A percentile compares a stretch with the other conserved stretches of the same genome.
Conservation (phyloP, 2,329 filamentous ascomycete genomes). For the Tricladium varicosporioides region DNA sequence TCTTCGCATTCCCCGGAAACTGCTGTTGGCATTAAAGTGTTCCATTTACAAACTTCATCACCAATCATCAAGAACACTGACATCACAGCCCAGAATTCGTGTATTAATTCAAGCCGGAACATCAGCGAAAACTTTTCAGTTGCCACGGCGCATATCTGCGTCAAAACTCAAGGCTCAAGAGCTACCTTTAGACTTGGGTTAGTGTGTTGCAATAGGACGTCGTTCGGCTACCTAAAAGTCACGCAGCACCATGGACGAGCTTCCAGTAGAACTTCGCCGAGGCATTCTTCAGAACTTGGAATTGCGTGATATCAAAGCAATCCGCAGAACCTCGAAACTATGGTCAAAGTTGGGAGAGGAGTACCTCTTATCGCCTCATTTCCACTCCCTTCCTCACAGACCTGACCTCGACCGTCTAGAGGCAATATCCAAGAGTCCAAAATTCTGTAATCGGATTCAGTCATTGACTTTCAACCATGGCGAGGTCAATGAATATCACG, state of each 20-base stretch:
- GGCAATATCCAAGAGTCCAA: conserved; percentile 23
- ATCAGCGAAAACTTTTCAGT: too few relatives aligned
- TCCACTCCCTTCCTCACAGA: conserved; percentile 23
- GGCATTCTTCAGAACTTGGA: conserved; percentile 19
- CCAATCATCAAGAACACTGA: too few relatives aligned
- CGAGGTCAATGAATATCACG: conserved; percentile 32
- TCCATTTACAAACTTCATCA: too few relatives aligned
- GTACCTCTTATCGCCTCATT: conserved; percentile 23
- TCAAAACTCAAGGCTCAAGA: too few relatives aligned
- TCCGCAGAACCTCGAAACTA: conserved; percentile 23
- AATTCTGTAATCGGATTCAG: conserved; percentile 21
- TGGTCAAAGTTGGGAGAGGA: conserved; percentile 26
- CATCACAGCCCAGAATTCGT: too few relatives aligned
- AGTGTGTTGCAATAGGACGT: too few relatives aligned
- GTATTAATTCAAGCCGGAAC: too few relatives aligned
- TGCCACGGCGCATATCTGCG: too few relatives aligned
- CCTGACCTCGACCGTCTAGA: conserved; percentile 25
- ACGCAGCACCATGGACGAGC: conserved; percentile 18
- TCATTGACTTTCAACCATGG: conserved; percentile 26
- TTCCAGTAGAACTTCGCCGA: conserved; percentile 26
- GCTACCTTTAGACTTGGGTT: too few relatives aligned
- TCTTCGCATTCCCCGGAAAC: too few relatives aligned
- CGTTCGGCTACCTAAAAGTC: too few relatives aligned
- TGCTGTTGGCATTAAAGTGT: too few relatives aligned
- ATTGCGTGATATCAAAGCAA: conserved; percentile 16